Conservation (phyloP, 2,329 filamentous ascomycete species). For the Monilinia aucupariae region DNA sequence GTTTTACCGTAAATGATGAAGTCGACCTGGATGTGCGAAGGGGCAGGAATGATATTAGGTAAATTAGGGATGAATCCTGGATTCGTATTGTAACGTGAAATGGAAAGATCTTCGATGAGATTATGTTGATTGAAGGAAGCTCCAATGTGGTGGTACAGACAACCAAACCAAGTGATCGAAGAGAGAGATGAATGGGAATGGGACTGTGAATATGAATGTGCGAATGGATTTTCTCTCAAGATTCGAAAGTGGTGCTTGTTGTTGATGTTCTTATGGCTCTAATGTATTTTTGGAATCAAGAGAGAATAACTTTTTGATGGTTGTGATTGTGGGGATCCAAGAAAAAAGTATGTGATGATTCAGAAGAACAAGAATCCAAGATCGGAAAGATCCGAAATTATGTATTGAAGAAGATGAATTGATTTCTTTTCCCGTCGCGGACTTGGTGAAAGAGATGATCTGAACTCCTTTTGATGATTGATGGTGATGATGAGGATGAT, state of each 20-base stretch:
- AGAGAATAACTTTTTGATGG: too few relatives aligned
- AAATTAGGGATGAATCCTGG: conserved; percentile 16
- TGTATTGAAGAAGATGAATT: background rate
- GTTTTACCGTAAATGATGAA: background rate
- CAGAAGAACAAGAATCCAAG: background rate
- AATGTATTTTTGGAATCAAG: too few relatives aligned
- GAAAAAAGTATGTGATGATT: too few relatives aligned
- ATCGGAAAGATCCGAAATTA: background rate
- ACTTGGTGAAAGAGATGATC: conserved; percentile 2
- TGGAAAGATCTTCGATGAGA: background rate
- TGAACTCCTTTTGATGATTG: background rate
- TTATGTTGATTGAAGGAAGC: conserved; percentile 12
- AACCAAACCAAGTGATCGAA: background rate
- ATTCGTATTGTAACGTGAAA: conserved; percentile 5
- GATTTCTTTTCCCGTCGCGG: background rate
- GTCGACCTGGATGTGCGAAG: background rate
- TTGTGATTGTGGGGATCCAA: too few relatives aligned
- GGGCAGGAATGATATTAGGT: conserved; percentile 9
- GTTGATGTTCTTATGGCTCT: too few relatives aligned
- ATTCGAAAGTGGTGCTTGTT: too few relatives aligned
- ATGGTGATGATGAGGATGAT: background rate
- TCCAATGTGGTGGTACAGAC: background rate
- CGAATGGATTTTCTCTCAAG: background rate
- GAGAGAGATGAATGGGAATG: background rate
- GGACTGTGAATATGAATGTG: too few relatives aligned